Base-by-base conservation (phyloP, 352 stramenopile species). In the Blastocystis sp. region DNA sequence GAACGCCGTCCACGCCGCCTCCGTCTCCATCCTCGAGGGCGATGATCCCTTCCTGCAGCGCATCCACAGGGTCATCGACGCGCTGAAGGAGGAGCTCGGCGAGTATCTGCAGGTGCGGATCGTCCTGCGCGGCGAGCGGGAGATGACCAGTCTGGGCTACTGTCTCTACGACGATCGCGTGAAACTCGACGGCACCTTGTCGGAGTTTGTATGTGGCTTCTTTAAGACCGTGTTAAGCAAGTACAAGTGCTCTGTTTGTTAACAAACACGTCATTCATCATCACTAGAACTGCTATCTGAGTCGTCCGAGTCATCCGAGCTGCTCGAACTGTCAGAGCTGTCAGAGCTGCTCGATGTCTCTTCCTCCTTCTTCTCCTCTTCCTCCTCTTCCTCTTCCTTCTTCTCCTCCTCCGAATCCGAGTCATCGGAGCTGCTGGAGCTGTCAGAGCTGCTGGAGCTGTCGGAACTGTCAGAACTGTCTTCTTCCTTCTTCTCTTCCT, bases 121-220 rank as follows among this genome's bases (percentile, higher is more conserved):
- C 14, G 36, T 40, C 6, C n/a, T 78, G 11, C 36, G 67, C 0
- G 67, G 67, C 21, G 67, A 78, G 27, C 56, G 32, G 48, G 67
- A 78, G 34, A 78, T 78, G 67, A 61, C n/a, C 24, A 3, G 49
- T n/a, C 14, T 78, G 38, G 57, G 67, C 32, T 38, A 56, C 27
- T 16, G 40, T 57, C 38, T 78, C 27, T 29, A 40, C 27, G 67
- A 78, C n/a, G 67, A 78, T 61, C 67, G 67, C 21, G 46, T 78
- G 14, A 42, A 46, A 40, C 14, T 59, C 36, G 67, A 78, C 38
- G 36, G 34, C 46, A 59, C 42, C 38, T 40, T 78, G 8, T 78
- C 67, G 16, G 67, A 78, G 48, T 78, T 78, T 61, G 67, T 78
- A 24, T 78, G 67, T 59, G 48, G 46, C 24, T 78, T 78, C 44